Conservation (phyloP, 179 eudicot genomes). For the Patellifolia procumbens region DNA sequence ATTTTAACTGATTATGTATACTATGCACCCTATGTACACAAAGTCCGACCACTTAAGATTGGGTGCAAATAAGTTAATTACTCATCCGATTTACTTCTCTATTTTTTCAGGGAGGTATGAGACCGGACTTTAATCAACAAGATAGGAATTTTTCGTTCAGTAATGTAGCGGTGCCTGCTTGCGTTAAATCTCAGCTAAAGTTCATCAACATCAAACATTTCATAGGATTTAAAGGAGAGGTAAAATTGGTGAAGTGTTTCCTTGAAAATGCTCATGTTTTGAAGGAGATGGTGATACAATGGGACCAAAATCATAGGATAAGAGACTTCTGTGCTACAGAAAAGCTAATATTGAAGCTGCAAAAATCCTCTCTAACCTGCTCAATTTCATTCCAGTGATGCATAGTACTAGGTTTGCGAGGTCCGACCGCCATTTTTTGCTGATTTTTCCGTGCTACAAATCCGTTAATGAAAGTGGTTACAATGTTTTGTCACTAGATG, state of each 20-base stretch:
- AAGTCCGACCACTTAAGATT: too few relatives aligned
- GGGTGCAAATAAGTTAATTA: too few relatives aligned
- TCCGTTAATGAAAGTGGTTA: background rate
- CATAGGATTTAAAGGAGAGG: conserved; percentile 19
- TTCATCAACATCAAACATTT: conserved; percentile 17
- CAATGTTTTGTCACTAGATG: background rate
- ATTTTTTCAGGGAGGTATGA: background rate
- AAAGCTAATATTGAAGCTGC: background rate
- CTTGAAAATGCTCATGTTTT: conserved; percentile 16
- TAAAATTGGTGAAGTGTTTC: conserved; percentile 10
- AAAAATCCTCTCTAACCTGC: conserved; percentile 1
- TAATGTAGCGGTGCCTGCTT: conserved; percentile 16
- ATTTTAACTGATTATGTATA: too few relatives aligned
- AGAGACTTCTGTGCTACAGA: background rate
- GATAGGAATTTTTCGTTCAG: background rate
- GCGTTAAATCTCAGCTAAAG: conserved; percentile 19
- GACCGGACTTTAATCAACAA: background rate
- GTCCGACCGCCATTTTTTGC: background rate
- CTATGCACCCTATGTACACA: too few relatives aligned
- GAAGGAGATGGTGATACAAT: conserved; percentile 22
- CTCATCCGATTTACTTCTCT: background rate
- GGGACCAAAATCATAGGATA: background rate
- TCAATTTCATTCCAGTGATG: conserved; percentile 6
- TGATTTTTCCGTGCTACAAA: background rate
- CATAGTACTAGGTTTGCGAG: background rate